Base-by-base conservation (phyloP, 2,329 filamentous ascomycete genomes). In the Clonostachys rosea region DNA sequence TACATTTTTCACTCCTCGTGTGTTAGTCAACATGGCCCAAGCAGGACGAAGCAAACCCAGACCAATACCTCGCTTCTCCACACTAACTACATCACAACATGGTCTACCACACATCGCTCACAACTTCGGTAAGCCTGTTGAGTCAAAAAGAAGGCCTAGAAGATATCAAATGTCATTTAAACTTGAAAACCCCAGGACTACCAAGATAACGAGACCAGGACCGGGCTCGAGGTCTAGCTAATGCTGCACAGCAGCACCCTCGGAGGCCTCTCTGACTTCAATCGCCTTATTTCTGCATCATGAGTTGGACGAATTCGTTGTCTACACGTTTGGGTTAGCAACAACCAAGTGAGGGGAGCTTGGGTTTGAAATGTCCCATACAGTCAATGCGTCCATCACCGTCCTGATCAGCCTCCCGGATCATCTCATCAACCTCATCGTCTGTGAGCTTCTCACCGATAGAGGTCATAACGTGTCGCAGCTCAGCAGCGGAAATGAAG, bases 391-490 rank as follows among this genome's bases (percentile, higher is more conserved):
- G 84, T 62, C 89, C 89, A 68, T 94, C 89, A 55, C 89, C 89
- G 57, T 94, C 89, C 74, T 94, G 89, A 68, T 94, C 89, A 62
- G 89, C 89, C 72, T 94, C 89, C 56, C 89, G 84, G 65, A 94
- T 94, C 89, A 94, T 94, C 79, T 94, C 89, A 61, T 94, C 89
- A 57, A 94, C 89, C 72, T 94, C 89, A 57, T 92, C 88, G 62
- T 94, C 89, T 46, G 88, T 92, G 65, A 94, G 81, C 75, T 92
- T 94, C 79, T 94, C 89, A 56, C 89, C 89, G 60, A 94, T 94
- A 44, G 88, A 92, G 52, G 89, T 92, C 89, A 94, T 94, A 69
- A 94, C 89, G 62, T 94, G 89, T 59, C 89, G 87, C 61, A 94
- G 78, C 72, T 94, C 89, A 47, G 89, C 89, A 51, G 89, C 89